Evolutionary conservation across 805 yeast genomes (phyloP).

Genomic region (Starmera dryadoides): DNA sequence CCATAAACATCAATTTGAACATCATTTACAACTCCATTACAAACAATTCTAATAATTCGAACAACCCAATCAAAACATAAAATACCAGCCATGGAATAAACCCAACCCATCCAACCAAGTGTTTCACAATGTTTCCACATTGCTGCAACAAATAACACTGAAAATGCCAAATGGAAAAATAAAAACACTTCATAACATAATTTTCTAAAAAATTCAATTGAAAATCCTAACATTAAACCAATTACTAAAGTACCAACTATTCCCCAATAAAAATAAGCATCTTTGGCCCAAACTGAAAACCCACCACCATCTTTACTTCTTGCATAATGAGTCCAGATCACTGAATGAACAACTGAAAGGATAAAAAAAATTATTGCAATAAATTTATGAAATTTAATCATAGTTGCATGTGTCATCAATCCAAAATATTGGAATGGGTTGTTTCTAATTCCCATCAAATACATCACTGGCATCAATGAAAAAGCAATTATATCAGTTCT

Average conservation of each 20-base stretch:
- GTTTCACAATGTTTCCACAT: conserved; percentile 49
- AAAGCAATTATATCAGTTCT: conserved; percentile 40
- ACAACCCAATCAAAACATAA: conserved; percentile 60
- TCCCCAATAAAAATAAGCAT: conserved; percentile 36
- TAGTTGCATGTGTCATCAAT: conserved; percentile 47
- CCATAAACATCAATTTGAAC: conserved; percentile 26
- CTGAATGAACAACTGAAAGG: conserved; percentile 43
- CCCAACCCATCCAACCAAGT: conserved; percentile 35
- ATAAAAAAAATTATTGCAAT: conserved; percentile 39
- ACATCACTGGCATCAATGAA: conserved; percentile 43
- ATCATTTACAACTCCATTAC: conserved; percentile 49
- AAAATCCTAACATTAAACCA: conserved; percentile 36
- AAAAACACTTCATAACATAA: conserved; percentile 52
- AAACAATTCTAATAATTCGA: conserved; percentile 42
- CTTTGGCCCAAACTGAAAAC: conserved; percentile 29
- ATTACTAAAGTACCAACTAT: conserved; percentile 33
- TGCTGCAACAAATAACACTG: conserved; percentile 39
- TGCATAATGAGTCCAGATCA: conserved; percentile 39
- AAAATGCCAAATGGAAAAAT: conserved; percentile 44
- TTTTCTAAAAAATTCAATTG: conserved; percentile 41
- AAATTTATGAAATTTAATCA: conserved; percentile 57
- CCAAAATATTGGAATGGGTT: conserved; percentile 51
- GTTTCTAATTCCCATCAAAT: conserved; percentile 60
- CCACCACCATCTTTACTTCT: conserved; percentile 26
- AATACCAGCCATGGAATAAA: conserved; percentile 44